phyloP scores from a whole-genome alignment of 169 alveolate species.

The Babesia ovis region DNA sequence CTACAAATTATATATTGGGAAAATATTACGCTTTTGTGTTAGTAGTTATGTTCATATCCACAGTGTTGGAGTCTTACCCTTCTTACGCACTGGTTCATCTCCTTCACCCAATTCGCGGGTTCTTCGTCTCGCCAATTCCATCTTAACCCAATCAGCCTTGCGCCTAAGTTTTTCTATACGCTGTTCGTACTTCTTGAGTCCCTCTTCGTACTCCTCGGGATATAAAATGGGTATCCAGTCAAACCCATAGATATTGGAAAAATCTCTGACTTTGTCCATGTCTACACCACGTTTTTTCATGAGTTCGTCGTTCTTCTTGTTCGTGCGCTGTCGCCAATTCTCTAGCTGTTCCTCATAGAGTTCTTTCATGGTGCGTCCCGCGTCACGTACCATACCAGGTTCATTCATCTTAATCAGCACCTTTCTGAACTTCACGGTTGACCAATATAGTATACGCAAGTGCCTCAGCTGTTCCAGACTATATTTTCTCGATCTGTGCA shows the following conservation, averaged over 20 bases:
- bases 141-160: slow-evolving; percentile 26
- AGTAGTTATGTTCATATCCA: background rate
- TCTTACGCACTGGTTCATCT: slow-evolving; percentile 33
- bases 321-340: slow-evolving; percentile 54
- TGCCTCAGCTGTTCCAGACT: slow-evolving; percentile 49
- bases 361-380: slow-evolving; percentile 73
- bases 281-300: slow-evolving; percentile 68
- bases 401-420: slow-evolving; percentile 69
- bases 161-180: slow-evolving; percentile 50
- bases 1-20: background rate
- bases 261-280: slow-evolving; percentile 76
- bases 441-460: slow-evolving; percentile 72
- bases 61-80: slow-evolving; percentile 39
- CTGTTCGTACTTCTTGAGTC: slow-evolving; percentile 37
- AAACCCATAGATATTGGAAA: slow-evolving; percentile 72
- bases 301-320: slow-evolving; percentile 62
- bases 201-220: slow-evolving; percentile 71
- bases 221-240: slow-evolving; percentile 80
- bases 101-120: slow-evolving; percentile 23
- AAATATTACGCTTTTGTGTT: too few relatives aligned
- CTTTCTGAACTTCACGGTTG: slow-evolving; percentile 70
- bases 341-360: slow-evolving; percentile 74
- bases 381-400: slow-evolving; percentile 67
- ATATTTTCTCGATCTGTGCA: slow-evolving; percentile 72
- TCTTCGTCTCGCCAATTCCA: slow-evolving; percentile 27